Conservation (phyloP, 495 filamentous ascomycete species). For the Astrothelium subdiscretum region DNA sequence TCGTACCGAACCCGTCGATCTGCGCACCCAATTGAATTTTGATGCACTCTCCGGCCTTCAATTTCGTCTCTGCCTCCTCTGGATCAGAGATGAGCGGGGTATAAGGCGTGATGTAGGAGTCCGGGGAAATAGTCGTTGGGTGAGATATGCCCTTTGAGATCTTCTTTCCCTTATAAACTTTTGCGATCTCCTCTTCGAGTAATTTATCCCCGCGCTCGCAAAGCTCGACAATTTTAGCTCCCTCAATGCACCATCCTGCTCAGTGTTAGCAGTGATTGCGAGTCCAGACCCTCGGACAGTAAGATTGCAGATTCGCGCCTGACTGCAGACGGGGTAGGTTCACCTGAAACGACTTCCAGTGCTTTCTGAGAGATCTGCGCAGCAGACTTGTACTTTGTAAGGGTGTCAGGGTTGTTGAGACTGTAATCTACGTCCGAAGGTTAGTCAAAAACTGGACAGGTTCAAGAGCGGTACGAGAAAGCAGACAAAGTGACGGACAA, state of each 20-base stretch:
- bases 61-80: constrained; percentile 62
- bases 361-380: constrained; percentile 91
- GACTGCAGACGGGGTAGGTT: background rate
- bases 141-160: constrained; percentile 84
- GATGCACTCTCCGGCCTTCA: constrained; percentile 74
- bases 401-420: constrained; percentile 88
- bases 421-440: constrained; percentile 58
- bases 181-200: constrained; percentile 81
- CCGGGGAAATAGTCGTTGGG: constrained; percentile 91
- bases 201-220: constrained; percentile 94
- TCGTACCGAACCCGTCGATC: constrained; percentile 93
- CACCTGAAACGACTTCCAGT: constrained; percentile 68
- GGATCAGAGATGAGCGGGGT: constrained; percentile 78
- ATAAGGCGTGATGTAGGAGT: constrained; percentile 90
- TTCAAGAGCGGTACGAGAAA: background rate
- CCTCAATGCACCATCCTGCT: constrained; percentile 65
- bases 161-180: constrained; percentile 98
- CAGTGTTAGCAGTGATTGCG: constrained; percentile 16
- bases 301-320: background rate
- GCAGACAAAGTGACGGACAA: background rate
- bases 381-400: constrained; percentile 98
- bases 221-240: constrained; percentile 79
- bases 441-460: background rate
- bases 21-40: constrained; percentile 98
- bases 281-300: background rate